Evolutionary conservation across 2,329 filamentous ascomycete species (phyloP), one percentile per base, ranked within the genome.

Genomic region (Stagonosporopsis cucurbitacearum): DNA sequence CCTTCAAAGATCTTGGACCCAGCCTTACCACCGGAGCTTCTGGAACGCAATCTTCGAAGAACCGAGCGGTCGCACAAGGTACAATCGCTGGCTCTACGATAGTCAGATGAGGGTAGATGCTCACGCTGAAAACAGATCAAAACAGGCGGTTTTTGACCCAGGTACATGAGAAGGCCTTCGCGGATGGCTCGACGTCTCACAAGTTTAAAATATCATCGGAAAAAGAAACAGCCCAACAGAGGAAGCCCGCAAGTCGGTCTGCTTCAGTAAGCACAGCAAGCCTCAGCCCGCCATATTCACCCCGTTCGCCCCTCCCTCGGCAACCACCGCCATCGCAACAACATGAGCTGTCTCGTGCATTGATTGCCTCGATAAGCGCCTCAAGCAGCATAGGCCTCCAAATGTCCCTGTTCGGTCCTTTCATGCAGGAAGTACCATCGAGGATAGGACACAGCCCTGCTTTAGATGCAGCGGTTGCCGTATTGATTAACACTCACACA

Each of bases 371-470:
- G 2, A 61, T 67, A 8, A 59, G 49, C 20, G 67, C 65, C 13
- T 32, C 30, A 7, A 70, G 69, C n/a, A 63, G 60, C 32, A 51
- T 54, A 41, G 71, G 71, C n/a, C 65, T 71, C 20, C 64, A 63
- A 8, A 69, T 73, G 62, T 69, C 68, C 11, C 64, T 66, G 0
- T 71, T 74, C 57, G 71, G 69, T 6, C 60, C 64, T 6, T 73
- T 74, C 32, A 72, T 73, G 5, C 63, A 58, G 23, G 66, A 72
- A 33, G 62, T 74, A 4, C 71, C 70, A 6, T 46, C 62, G 20
- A 57, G 71, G 36, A 66, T 73, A n/a, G 70, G 70, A 8, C 62
- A 71, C 42, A 74, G 67, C 43, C 56, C 65, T 19, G 71, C 70
- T 11, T 59, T 74, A 17, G 71, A 74, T 36, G 65, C 71, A 13